Evolutionary conservation across 805 yeast species (phyloP), one percentile per base, ranked within the genome.

Genomic region (Saitoella complicata): DNA sequence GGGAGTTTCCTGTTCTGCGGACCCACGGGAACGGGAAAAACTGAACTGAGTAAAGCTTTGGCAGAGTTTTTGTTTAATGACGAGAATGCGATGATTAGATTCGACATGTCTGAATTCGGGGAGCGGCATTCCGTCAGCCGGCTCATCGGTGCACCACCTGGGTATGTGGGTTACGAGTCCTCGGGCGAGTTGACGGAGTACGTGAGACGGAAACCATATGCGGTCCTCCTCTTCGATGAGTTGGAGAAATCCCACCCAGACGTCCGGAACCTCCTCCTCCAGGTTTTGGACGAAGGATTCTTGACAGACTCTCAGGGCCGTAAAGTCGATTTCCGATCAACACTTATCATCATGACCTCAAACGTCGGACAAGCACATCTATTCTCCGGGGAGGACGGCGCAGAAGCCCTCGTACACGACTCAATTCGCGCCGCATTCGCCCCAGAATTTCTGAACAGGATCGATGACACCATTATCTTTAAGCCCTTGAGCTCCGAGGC

Each of bases 1-100:
- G 97, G 96, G 1, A 81, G 94, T 45, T 91, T 91, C 62, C 80
- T 88, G 80, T 91, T 91, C 63, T 68, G 91, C 52, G 98, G 98
- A 21, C 97, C 98, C 44, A 91, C 98, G 0, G 98, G 98, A 65
- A 88, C 97, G 0, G 98, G 98, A 65, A 88, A 88, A 63, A 91
- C 98, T 0, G 97, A 91, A 61, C 70, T 91, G 43, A 87, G 96
- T 6, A 88, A 91, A 61, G 78, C 93, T 0, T 70, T 88, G 46
- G 95, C 97, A 1, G 86, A 85, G 54, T 91, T 91, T 55, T 63
- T 88, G 54, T 91, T 91, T 63, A 91, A 86, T 57, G 88, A 88
- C 60, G 85, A 83, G 56, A 70, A 76, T 39, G 75, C 95, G 7
- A 86, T 88, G 34, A 76, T 87, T 29, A 70, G 98, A 54, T 88